Evolutionary conservation across 257 asterid species (phyloP).

Genomic region (Solanum tacnaense): DNA sequence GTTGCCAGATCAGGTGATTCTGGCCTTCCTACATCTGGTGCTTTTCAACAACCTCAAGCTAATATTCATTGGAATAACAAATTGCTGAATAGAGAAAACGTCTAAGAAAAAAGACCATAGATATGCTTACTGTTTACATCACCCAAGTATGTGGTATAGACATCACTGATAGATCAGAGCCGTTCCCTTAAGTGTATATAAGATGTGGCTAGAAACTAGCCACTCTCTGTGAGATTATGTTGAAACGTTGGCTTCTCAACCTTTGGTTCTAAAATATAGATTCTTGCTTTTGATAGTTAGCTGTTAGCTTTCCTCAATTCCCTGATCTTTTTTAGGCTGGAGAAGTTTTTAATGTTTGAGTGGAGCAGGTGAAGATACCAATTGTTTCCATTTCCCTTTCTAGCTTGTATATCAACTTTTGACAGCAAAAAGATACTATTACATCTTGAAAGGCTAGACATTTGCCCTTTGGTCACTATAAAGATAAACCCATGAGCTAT

Average conservation of each 20-base stretch:
- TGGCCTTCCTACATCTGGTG: conserved; percentile 18
- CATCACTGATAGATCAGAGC: background rate
- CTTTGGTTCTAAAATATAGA: background rate
- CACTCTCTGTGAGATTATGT: background rate
- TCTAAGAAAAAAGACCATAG: conserved; percentile 5
- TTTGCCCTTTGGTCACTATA: background rate
- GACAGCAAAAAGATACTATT: background rate
- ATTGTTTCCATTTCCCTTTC: background rate
- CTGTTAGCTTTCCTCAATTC: background rate
- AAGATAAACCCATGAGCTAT: background rate
- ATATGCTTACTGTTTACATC: background rate
- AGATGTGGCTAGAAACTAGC: background rate
- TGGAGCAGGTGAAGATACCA: background rate
- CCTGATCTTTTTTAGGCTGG: background rate
- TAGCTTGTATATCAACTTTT: conserved; percentile 8
- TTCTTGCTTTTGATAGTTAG: background rate
- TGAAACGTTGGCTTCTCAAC: background rate
- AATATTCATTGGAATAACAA: conserved; percentile 34
- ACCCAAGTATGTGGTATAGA: background rate
- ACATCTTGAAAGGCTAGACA: background rate
- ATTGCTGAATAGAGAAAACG: conserved; percentile 24
- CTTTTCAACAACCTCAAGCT: conserved; percentile 29
- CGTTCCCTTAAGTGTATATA: background rate
- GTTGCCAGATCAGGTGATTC: conserved; percentile 29
- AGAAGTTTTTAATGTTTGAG: conserved; percentile 3